Conservation (phyloP, 2,329 filamentous ascomycete genomes). For the Graphium sp. region DNA sequence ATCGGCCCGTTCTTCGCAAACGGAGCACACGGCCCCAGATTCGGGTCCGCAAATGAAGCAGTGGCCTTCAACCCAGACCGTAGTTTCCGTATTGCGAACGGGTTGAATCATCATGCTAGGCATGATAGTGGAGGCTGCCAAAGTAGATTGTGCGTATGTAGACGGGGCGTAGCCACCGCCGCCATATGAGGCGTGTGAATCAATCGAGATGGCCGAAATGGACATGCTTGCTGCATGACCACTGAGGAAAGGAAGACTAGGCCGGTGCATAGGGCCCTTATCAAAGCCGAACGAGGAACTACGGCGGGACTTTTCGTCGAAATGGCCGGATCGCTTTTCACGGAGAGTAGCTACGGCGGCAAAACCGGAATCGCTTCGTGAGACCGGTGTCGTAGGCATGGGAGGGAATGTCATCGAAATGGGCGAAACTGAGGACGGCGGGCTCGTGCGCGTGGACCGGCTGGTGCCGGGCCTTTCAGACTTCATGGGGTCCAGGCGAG, state of each 20-base stretch:
- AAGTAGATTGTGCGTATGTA: constrained; percentile 70
- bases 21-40: constrained; percentile 42
- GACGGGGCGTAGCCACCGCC: constrained; percentile 60
- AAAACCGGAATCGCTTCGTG: constrained; percentile 81
- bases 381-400: constrained; percentile 62
- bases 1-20: constrained; percentile 61
- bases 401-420: constrained; percentile 63
- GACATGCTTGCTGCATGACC: constrained; percentile 43
- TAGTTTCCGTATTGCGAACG: constrained; percentile 62
- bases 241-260: constrained; percentile 58
- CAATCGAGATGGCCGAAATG: constrained; percentile 40
- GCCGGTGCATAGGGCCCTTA: constrained; percentile 48
- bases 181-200: constrained; percentile 56
- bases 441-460: constrained; percentile 43
- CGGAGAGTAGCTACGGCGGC: constrained; percentile 70
- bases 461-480: constrained; percentile 66
- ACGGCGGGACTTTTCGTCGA: constrained; percentile 64
- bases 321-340: constrained; percentile 89
- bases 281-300: constrained; percentile 88
- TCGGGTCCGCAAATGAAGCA: constrained; percentile 56
- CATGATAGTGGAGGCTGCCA: constrained; percentile 77
- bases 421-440: constrained; percentile 54
- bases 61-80: constrained; percentile 72
- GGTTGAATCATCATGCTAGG: constrained; percentile 68
- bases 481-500: constrained; percentile 48